These are phyloP conservation scores for Linum tenue DNA, from an alignment of 345 rosid species.

Conservation along the genomic window DNA sequence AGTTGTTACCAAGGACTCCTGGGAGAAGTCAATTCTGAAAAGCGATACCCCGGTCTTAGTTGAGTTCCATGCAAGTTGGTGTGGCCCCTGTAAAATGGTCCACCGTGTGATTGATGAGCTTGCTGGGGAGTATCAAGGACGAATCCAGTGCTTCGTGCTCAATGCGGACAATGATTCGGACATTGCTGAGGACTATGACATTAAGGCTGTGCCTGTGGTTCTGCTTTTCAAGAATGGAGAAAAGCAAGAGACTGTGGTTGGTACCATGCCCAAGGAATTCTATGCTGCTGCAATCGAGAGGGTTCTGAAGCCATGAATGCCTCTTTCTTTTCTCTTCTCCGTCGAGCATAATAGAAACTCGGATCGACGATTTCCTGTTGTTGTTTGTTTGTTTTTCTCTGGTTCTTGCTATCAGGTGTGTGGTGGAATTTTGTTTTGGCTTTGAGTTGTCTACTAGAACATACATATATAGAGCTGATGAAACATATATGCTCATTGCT, in stretches of 20 bases:
- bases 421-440: neutral
- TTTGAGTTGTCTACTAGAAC: neutral
- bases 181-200: slow-evolving; percentile 66
- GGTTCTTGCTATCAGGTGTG: neutral
- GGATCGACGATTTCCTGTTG: neutral
- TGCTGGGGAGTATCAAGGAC: slow-evolving; percentile 67
- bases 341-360: neutral
- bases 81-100: slow-evolving; percentile 48
- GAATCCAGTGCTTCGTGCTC: slow-evolving; percentile 54
- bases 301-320: slow-evolving; percentile 43
- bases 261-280: slow-evolving; percentile 95
- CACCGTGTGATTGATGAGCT: slow-evolving; percentile 68
- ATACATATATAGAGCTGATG: neutral
- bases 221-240: slow-evolving; percentile 77
- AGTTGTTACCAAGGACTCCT: slow-evolving; percentile 44
- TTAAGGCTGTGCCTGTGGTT: slow-evolving; percentile 90
- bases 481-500: no score
- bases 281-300: slow-evolving; percentile 85
- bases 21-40: slow-evolving; percentile 54
- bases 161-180: slow-evolving; percentile 60
- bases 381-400: neutral
- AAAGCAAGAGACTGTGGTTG: slow-evolving; percentile 62
- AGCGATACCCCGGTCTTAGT: slow-evolving; percentile 73
- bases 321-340: no score
- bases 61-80: slow-evolving; percentile 89